A percentile compares a stretch with the other conserved stretches of the same genome.
These are phyloP conservation scores for Sporothrix protearum DNA, from an alignment of 2,329 filamentous ascomycete species.

Conservation along the genomic window DNA sequence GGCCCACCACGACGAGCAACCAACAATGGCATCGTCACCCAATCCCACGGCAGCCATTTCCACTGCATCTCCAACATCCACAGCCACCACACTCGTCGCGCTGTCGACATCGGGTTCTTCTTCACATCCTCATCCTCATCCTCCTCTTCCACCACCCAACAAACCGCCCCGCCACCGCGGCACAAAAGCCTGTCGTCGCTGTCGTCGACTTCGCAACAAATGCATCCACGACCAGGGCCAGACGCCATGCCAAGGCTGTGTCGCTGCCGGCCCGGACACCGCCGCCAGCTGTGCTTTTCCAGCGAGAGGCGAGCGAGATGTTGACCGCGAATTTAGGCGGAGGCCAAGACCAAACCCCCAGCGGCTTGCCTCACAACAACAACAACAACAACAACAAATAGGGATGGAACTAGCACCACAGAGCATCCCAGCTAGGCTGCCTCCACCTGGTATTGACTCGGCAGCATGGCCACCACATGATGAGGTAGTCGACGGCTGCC, in stretches of 20 bases:
- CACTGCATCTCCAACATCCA: neutral
- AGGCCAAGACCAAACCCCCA: conserved; percentile 40
- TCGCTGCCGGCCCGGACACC: conserved; percentile 45
- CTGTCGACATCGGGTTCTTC: neutral
- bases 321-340: conserved; percentile 54
- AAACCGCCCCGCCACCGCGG: conserved; percentile 20
- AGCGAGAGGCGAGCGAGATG: conserved; percentile 49
- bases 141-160: neutral
- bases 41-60: neutral
- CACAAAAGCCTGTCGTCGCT: conserved; percentile 23
- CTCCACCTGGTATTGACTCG: conserved; percentile 38
- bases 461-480: conserved; percentile 47
- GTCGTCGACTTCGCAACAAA: conserved; percentile 28
- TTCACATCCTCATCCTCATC: too few species aligned
- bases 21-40: neutral
- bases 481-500: conserved; percentile 51
- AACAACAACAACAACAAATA: too few species aligned
- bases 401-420: too few species aligned
- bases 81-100: neutral
- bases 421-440: neutral
- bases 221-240: conserved; percentile 25
- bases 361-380: neutral
- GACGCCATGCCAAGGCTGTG: conserved; percentile 46
- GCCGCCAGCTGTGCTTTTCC: conserved; percentile 52
- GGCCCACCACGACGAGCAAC: neutral